Evolutionary conservation across 78 protist species (phyloP).

Genomic region (Pelomyxa schiedti): DNA sequence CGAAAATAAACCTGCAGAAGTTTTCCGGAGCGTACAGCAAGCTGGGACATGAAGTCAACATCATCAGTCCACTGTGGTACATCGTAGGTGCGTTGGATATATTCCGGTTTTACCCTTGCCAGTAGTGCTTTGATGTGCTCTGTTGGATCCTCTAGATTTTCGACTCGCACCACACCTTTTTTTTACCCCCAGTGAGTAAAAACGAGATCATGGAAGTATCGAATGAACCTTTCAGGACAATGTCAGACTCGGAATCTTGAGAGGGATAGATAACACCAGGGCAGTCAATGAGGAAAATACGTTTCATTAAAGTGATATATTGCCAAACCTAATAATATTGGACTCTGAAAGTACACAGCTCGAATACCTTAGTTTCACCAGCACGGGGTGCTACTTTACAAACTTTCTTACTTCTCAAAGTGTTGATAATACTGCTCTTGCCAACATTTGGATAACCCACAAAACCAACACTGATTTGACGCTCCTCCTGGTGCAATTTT

Average conservation of each 20-base stretch:
- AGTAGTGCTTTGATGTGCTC: slow-evolving; percentile 63
- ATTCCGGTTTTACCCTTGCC: slow-evolving; percentile 61
- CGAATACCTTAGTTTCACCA: slow-evolving; percentile 98
- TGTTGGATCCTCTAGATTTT: slow-evolving; percentile 65
- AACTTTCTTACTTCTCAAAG: slow-evolving; percentile 69
- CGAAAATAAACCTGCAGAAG: background rate
- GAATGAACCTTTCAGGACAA: slow-evolving; percentile 78
- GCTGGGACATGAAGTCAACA: slow-evolving; percentile 69
- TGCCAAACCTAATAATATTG: slow-evolving; percentile 89
- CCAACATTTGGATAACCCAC: slow-evolving; percentile 95
- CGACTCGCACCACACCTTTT: slow-evolving; percentile 86
- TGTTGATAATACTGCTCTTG: slow-evolving; percentile 93
- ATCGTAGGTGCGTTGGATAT: slow-evolving; percentile 67
- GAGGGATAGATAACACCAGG: slow-evolving; percentile 90
- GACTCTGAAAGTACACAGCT: background rate
- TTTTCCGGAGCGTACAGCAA: slow-evolving; percentile 24
- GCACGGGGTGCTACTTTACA: slow-evolving; percentile 97
- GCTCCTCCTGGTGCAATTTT: slow-evolving; percentile 78
- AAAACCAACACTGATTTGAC: slow-evolving; percentile 91
- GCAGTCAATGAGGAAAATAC: slow-evolving; percentile 96
- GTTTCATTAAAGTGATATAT: slow-evolving; percentile 85
- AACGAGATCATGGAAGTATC: no score
- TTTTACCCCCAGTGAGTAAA: no score
- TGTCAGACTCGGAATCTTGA: slow-evolving; percentile 68
- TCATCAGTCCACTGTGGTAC: slow-evolving; percentile 58